These are phyloP conservation scores for Penicillium riverlandense DNA, from an alignment of 495 filamentous ascomycete species.

Conservation along the genomic window DNA sequence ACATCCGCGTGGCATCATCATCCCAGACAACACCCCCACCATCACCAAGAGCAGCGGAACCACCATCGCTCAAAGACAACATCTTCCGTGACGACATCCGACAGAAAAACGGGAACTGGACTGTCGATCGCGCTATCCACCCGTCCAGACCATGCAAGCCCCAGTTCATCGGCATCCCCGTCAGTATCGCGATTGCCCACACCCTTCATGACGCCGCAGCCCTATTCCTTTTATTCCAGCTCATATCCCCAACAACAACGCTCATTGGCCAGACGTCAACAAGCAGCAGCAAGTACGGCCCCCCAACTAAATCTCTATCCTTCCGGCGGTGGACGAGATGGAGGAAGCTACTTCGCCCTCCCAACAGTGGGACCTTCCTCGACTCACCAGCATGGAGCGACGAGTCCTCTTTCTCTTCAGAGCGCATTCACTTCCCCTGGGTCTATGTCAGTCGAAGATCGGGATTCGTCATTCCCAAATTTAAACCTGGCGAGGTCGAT, in stretches of 20 bases:
- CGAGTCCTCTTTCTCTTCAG: too few relatives aligned
- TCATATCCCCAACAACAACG: too few relatives aligned
- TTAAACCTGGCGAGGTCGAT: conserved; percentile 12
- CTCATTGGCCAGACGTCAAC: too few relatives aligned
- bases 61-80: conserved; percentile 34
- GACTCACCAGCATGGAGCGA: conserved; percentile 2
- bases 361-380: conserved; percentile 4
- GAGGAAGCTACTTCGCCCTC: conserved; percentile 24
- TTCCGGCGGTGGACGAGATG: conserved; percentile 1
- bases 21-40: neutral
- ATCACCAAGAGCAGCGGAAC: conserved; percentile 7
- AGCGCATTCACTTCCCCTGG: too few relatives aligned
- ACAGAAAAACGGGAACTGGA: conserved; percentile 3
- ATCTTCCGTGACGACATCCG: conserved; percentile 15
- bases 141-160: conserved; percentile 8
- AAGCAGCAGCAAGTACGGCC: neutral
- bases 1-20: neutral
- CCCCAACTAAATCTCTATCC: neutral
- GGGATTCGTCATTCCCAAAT: conserved; percentile 6
- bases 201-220: conserved; percentile 19
- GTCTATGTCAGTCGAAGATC: conserved; percentile 20
- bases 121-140: conserved; percentile 14
- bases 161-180: conserved; percentile 8
- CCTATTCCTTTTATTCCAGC: neutral
- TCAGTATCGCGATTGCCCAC: conserved; percentile 4